Evolutionary conservation across 805 yeast species (phyloP), one percentile per base, ranked within the genome.

Genomic region (Danielia oregonensis): DNA sequence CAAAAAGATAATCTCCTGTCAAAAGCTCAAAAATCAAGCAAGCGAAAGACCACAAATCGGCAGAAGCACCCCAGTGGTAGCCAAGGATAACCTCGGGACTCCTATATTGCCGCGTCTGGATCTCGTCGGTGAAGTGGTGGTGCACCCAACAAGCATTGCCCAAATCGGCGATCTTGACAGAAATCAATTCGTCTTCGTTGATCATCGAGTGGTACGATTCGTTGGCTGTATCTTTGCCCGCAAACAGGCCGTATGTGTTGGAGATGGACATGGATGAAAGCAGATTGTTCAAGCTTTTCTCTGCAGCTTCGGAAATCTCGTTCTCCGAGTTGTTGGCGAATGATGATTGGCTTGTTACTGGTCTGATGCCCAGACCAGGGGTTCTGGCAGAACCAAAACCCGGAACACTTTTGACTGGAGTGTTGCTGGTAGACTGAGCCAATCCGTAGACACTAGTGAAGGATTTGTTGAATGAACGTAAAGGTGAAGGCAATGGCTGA

Each of bases 401-500:
- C 9, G 6, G 22, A 9, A 6, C 22, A 9, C 9, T 9, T 34
- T 52, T 56, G 13, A 56, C 46, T 3, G 73, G 72, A 0, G 74
- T 66, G 43, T 65, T 63, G 32, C 62, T 55, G 11, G 67, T 61
- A n/a, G 70, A 57, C 24, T 44, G 51, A 7, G 71, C 58, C 35
- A 61, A 48, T 14, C 60, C 65, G 33, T 55, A 60, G n/a, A 56
- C 59, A 36, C 53, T 63, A 17, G 63, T 55, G 41, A 63, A 64
- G 14, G 68, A 55, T 41, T 63, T 65, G 44, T 63, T 65, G 41
- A 65, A 66, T 1, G 91, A 74, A 34, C 89, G 68, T 31, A 87
- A 65, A 1, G 96, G 96, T 0, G 95, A 83, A 4, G 96, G 96
- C 37, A 88, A 65, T 2, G 97, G 97, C 57, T 88, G 95, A 0